Conservation (phyloP, 805 yeast genomes). For the Spencermartinsiella europaea region DNA sequence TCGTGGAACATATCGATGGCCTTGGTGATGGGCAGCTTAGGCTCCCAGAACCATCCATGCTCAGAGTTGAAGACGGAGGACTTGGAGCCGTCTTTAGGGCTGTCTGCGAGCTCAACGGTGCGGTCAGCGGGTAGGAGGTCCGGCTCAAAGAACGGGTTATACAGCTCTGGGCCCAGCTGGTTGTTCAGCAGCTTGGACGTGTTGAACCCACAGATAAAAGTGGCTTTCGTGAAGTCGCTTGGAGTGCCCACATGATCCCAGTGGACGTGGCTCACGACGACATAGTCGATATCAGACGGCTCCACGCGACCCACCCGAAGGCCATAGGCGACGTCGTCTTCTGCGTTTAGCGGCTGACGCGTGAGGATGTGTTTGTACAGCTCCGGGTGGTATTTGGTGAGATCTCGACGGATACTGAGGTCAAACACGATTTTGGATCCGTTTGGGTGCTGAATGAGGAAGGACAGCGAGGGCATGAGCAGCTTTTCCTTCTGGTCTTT, state of each 20-base stretch:
- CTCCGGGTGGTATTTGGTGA: conserved; percentile 8
- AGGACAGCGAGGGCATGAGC: conserved; percentile 37
- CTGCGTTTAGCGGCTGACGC: conserved; percentile 6
- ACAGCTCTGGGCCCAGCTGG: conserved; percentile 6
- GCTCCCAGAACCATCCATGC: conserved; percentile 9
- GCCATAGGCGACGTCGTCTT: conserved; percentile 6
- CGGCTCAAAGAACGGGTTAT: conserved; percentile 8
- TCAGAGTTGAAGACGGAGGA: not conserved
- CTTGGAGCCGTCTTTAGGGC: conserved; percentile 1
- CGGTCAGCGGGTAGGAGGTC: conserved; percentile 8
- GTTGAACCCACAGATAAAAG: conserved; percentile 7
- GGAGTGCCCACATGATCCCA: conserved; percentile 13
- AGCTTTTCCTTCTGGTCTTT: conserved; percentile 1
- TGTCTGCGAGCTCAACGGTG: conserved; percentile 9
- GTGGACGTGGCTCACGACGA: conserved; percentile 10
- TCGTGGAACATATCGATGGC: conserved; percentile 9
- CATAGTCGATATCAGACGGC: conserved; percentile 11
- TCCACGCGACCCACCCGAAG: conserved; percentile 2
- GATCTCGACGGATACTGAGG: conserved; percentile 7
- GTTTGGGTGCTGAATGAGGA: conserved; percentile 7
- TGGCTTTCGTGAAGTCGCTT: conserved; percentile 9
- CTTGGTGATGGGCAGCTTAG: conserved; percentile 1
- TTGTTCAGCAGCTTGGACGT: conserved; percentile 3
- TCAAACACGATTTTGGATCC: conserved; percentile 8
- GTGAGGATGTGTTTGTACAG: conserved; percentile 8